A percentile compares a stretch with the other conserved stretches of the same genome.
phyloP scores from a whole-genome alignment of 169 alveolate species.

The Plasmodium blacklocki region DNA sequence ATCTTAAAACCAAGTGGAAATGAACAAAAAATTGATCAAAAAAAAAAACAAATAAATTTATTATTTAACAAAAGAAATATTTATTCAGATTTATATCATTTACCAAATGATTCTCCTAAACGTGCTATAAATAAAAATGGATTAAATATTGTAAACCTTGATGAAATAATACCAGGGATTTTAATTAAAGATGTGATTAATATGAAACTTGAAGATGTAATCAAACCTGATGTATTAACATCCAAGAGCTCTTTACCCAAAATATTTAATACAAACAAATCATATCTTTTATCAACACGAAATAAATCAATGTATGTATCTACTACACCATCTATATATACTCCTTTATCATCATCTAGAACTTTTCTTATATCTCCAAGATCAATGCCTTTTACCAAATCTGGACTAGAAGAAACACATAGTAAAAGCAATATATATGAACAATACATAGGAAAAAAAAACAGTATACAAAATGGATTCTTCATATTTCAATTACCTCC shows the following conservation, averaged over 20 bases:
- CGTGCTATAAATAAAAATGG: slow-evolving; percentile 15
- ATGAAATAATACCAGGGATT: slow-evolving; percentile 46
- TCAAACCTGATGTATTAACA: slow-evolving; percentile 3
- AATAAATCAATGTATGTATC: no score
- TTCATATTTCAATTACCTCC: slow-evolving; percentile 70
- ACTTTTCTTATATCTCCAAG: no score
- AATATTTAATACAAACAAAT: no score
- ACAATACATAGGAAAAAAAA: slow-evolving; percentile 19
- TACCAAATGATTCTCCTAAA: slow-evolving; percentile 45
- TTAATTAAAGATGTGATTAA: slow-evolving; percentile 12
- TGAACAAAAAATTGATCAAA: background rate
- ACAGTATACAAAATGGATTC: slow-evolving; percentile 32
- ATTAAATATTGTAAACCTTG: background rate
- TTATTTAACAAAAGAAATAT: slow-evolving; percentile 34
- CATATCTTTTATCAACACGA: no score
- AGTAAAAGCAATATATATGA: background rate
- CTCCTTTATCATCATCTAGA: background rate
- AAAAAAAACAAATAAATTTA: background rate
- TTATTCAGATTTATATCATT: slow-evolving; percentile 11
- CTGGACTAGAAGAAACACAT: background rate
- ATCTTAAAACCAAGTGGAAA: background rate
- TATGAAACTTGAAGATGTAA: background rate
- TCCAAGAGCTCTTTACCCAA: no score
- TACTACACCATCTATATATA: no score
- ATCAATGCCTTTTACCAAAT: background rate